These are phyloP conservation scores for Ophiorrhiza pumila DNA, from an alignment of 257 asterid genomes.

Conservation along the genomic window DNA sequence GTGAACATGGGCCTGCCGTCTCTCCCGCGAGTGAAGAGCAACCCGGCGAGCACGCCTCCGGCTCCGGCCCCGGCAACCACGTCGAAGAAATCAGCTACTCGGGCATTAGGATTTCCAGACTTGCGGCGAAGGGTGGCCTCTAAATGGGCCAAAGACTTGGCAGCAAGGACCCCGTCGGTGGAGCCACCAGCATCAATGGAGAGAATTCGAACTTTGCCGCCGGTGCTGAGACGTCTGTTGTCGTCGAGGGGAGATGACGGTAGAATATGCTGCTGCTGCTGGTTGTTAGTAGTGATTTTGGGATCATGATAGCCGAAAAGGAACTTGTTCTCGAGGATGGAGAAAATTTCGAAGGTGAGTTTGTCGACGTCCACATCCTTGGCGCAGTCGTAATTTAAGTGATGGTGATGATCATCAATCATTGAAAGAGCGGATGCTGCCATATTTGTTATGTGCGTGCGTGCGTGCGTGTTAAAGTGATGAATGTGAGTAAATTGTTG, in stretches of 20 bases:
- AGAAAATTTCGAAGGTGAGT: conserved; percentile 65
- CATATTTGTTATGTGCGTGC: conserved; percentile 26
- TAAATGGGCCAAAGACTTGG: conserved; percentile 49
- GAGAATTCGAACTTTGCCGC: conserved; percentile 61
- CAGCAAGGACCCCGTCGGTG: conserved; percentile 61
- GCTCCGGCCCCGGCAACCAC: conserved; percentile 70
- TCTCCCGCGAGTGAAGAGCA: conserved; percentile 53
- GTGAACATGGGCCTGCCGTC: conserved; percentile 50
- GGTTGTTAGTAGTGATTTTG: background rate
- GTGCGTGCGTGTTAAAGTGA: no score
- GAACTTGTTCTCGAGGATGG: conserved; percentile 84
- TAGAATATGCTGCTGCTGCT: background rate
- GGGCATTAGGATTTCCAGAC: conserved; percentile 53
- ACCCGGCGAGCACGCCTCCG: conserved; percentile 64
- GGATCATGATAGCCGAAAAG: conserved; percentile 51
- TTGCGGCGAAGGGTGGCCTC: conserved; percentile 43
- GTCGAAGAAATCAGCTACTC: conserved; percentile 66
- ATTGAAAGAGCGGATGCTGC: conserved; percentile 34
- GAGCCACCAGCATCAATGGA: conserved; percentile 70
- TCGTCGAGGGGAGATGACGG: background rate
- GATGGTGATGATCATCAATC: conserved; percentile 14
- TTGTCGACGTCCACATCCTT: conserved; percentile 28
- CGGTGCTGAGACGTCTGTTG: background rate
- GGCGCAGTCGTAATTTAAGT: no score
- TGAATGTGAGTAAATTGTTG: no score